Evolutionary conservation across 331 rosid species (phyloP).

Genomic region (Dryas integrifolia): DNA sequence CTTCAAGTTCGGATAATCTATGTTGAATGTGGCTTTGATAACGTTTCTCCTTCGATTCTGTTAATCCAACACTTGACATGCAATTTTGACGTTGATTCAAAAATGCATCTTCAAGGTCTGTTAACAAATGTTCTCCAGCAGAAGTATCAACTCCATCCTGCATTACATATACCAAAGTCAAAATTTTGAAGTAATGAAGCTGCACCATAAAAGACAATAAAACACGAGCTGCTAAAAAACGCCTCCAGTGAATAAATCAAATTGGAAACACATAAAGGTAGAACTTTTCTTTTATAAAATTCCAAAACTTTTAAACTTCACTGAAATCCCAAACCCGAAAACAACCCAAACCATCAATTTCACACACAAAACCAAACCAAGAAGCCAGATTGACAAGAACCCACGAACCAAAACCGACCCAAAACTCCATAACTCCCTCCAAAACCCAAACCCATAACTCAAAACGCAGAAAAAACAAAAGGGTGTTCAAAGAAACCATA

Average conservation of each 20-base stretch:
- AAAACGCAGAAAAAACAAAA: constrained; percentile 10
- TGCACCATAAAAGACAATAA: not conserved
- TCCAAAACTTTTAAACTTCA: not conserved
- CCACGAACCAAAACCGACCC: constrained; percentile 29
- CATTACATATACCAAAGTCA: constrained; percentile 28
- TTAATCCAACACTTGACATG: constrained; percentile 51
- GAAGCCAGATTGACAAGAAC: constrained; percentile 8
- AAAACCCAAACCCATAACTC: not conserved
- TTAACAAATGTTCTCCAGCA: constrained; percentile 45
- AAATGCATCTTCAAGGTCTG: constrained; percentile 69
- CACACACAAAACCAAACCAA: constrained; percentile 6
- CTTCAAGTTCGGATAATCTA: constrained; percentile 79
- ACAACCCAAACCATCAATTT: constrained; percentile 9
- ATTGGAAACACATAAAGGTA: not conserved
- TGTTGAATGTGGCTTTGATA: constrained; percentile 55
- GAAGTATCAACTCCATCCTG: constrained; percentile 51
- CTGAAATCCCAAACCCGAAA: not conserved
- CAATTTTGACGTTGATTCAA: constrained; percentile 45
- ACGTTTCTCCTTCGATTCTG: constrained; percentile 51
- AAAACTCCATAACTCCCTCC: constrained; percentile 11
- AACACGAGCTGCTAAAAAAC: not conserved
- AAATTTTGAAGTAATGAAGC: constrained; percentile 6
- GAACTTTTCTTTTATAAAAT: not conserved
- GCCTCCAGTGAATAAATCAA: not conserved
- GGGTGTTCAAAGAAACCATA: not conserved